Conservation (phyloP, 768 basidiomycete genomes). For the Psilocybe cyanescens region DNA sequence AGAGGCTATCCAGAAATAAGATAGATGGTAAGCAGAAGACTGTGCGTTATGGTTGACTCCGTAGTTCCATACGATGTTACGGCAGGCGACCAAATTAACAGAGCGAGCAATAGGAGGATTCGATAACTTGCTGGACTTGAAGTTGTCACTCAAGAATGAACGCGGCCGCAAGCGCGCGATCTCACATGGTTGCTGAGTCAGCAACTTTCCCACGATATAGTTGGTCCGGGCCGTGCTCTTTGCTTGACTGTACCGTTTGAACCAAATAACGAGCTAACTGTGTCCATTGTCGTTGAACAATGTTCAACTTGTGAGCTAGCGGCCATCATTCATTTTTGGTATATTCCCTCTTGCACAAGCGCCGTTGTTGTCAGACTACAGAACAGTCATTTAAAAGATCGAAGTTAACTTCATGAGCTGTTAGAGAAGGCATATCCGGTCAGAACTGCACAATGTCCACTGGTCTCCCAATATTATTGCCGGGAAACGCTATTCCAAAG, state of each 20-base stretch:
- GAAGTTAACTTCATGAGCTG: neutral
- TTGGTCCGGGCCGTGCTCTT: neutral
- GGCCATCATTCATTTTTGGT: neutral
- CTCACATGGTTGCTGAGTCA: neutral
- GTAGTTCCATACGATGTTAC: neutral
- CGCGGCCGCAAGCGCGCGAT: neutral
- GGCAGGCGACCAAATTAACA: neutral
- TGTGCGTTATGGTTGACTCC: neutral
- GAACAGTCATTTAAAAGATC: neutral
- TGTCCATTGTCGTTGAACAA: neutral
- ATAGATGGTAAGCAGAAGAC: neutral
- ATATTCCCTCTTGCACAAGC: neutral
- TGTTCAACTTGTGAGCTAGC: neutral
- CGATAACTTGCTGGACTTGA: neutral
- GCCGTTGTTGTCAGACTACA: neutral
- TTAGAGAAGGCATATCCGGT: neutral
- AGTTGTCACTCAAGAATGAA: neutral
- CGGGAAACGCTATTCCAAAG: constrained; percentile 15
- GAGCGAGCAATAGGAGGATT: neutral
- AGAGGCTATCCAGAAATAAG: neutral
- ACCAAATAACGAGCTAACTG: neutral
- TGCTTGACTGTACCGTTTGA: neutral
- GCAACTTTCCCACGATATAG: neutral
- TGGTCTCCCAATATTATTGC: constrained; percentile 18
- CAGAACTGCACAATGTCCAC: constrained; percentile 10